Evolutionary conservation across 345 rosid species (phyloP), one percentile per base, ranked within the genome.

Genomic region (Corymbia maculata): DNA sequence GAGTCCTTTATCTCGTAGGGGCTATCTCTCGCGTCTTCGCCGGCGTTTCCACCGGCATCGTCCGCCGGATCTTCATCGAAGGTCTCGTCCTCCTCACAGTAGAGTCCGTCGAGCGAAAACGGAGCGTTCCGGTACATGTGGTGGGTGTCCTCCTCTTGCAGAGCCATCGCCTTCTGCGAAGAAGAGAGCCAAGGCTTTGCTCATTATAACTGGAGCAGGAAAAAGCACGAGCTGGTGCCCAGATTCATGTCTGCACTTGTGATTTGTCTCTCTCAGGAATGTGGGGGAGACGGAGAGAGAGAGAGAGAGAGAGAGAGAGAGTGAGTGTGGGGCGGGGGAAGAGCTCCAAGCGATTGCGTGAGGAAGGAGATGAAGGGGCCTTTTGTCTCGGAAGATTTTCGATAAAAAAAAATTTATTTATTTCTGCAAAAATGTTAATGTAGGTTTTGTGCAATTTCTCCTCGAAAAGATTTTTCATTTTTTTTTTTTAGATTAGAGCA

Each of bases 41-140:
- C 92, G 79, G 88, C 86, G 88, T 90, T 89, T 55, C 88, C 94
- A 85, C 86, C 70, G 45, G 88, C 91, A 6, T 53, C 80, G 17
- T 85, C 90, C 28, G 85, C 89, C 85, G 90, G 91, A 59, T 86
- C 89, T 52, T 92, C 95, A 26, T n/a, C 89, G 32, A 93, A 89
- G 80, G 89, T 85, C 85, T 94, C 95, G 86, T 96, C 98, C 88
- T 96, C 98, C 88, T 97, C 97, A 15, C 98, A 97, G 30, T 87
- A 95, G 3, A 96, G 95, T 15, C 88, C 96, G 85, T 96, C 96
- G 68, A 92, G 93, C 52, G 89, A 88, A 89, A 92, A 89, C 68
- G 92, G 64, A 66, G 93, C 90, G 89, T 88, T 87, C 86, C 84
- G 94, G 51, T 89, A 87, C 15, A 90, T 86, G 14, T 84, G 91